phyloP scores from a whole-genome alignment of 192 early-diverging fungal species.

The Funneliformis mosseae region DNA sequence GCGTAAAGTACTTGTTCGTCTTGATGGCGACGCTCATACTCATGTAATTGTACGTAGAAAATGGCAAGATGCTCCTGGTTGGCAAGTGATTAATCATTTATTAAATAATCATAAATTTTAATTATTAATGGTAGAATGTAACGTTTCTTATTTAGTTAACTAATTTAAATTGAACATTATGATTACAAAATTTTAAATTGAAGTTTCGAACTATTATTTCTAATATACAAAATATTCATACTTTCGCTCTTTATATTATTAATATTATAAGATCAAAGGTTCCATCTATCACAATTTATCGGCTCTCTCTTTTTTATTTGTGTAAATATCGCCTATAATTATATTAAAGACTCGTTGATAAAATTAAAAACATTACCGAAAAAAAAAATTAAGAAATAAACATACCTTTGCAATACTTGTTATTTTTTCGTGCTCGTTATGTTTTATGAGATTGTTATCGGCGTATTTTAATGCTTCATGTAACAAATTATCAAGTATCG shows the following conservation, averaged over 20 bases:
- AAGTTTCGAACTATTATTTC: background rate
- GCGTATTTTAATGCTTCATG: background rate
- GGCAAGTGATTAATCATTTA: conserved; percentile 47
- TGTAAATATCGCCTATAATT: conserved; percentile 5
- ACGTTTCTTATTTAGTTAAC: too few species aligned
- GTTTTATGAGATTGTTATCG: background rate
- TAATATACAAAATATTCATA: background rate
- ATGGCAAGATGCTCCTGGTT: conserved; percentile 47
- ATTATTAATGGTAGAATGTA: too few species aligned
- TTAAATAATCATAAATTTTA: conserved; percentile 42
- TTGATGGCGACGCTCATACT: conserved; percentile 49
- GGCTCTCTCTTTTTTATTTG: conserved; percentile 8
- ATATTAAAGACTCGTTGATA: background rate
- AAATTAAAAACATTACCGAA: background rate
- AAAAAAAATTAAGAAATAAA: background rate
- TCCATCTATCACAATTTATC: background rate
- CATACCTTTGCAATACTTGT: background rate
- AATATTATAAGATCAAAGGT: background rate
- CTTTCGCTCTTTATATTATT: background rate
- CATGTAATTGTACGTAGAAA: conserved; percentile 53
- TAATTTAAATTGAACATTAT: background rate
- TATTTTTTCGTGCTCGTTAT: background rate
- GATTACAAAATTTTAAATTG: background rate
- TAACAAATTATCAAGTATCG: background rate
- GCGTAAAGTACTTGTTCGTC: conserved; percentile 51